Base-by-base conservation (phyloP, 2,329 filamentous ascomycete genomes). In the Sporothrix inflata region DNA sequence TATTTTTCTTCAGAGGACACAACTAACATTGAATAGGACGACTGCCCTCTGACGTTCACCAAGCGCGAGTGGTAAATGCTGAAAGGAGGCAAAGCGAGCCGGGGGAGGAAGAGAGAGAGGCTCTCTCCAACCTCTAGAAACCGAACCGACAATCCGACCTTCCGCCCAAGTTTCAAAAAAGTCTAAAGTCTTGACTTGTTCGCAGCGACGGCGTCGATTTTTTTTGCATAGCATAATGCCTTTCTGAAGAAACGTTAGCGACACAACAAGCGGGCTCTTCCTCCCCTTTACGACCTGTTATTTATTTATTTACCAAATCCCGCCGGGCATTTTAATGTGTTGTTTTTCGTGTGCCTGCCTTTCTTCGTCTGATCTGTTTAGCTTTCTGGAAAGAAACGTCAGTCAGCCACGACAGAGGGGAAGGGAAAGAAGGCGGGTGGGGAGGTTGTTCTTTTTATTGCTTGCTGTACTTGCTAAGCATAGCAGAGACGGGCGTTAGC, bases 11-110 rank as follows among this genome's bases (percentile, higher is more conserved):
- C 16, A n/a, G n/a, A n/a, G 53, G 19, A 49, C 27, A 57, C 11
- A 2, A 63, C 75, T 76, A 66, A 76, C 71, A 40, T 12, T 5
- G 45, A 19, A 14, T 75, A 95, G 92, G 93, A 97, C 80, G 91
- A 96, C 80, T 96, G 93, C 83, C 90, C 92, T 71, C 87, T 96
- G 77, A 91, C 90, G 1, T 94, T 96, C 79, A 86, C 83, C 74
- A 81, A 85, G 79, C 82, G 86, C 73, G 83, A 85, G 78, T 86
- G 82, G 82, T 85, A 81, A 78, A 72, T 30, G 42, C 24, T 38
- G 24, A 69, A 12, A 1, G 16, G 9, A 40, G 69, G 40, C 27
- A 9, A 9, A 6, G 19, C 7, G 34, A 61, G 57, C 16, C 49
- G n/a, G 8, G 49, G n/a, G 19, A 40, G 34, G 38, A 63, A 42